Base-by-base conservation (phyloP, 2,329 filamentous ascomycete species). In the Neofusicoccum ribis region DNA sequence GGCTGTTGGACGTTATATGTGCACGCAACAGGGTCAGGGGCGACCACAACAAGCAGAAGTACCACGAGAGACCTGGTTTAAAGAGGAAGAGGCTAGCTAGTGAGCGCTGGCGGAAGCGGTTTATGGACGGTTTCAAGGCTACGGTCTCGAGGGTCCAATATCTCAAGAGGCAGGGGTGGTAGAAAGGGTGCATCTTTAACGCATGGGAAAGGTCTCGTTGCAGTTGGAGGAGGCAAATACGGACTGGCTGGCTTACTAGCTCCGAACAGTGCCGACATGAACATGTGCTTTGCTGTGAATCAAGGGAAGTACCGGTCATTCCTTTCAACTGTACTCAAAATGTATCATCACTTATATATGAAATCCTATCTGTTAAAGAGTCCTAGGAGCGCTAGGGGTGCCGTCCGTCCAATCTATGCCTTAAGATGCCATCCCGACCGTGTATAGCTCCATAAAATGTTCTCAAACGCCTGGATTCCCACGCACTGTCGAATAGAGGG, bases 101-200 rank as follows among this genome's bases (percentile, higher is more conserved):
- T 66, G 82, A 89, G 81, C 83, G 91, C 67, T 93, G 90, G 89
- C 84, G 86, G 75, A 79, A 70, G 68, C 85, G 86, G 66, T 95
- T 94, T 78, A 88, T 86, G 82, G 75, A 76, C 37, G 89, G 88
- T 3, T 93, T 95, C 78, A 83, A 81, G 75, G 84, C 84, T 5
- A 86, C 87, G 11, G 85, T 91, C 7, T 74, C 72, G 46, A 82
- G 91, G 69, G 91, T 92, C 5, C 81, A 85, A 73, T 85, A 91
- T 75, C 82, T 96, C 79, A 89, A 86, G 70, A 86, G 82, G 74
- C 91, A 95, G 79, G 92, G 92, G 2, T 95, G 92, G 91, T 96
- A 64, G 59, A 36, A 44, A 31, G 15, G 41, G 20, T 49, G 43
- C 31, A 60, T 47, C 4, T 9, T 39, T 12, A 31, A 27, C 12